Conservation (phyloP, 164 flowering plant genomes). For the Nymphaea thermarum region DNA sequence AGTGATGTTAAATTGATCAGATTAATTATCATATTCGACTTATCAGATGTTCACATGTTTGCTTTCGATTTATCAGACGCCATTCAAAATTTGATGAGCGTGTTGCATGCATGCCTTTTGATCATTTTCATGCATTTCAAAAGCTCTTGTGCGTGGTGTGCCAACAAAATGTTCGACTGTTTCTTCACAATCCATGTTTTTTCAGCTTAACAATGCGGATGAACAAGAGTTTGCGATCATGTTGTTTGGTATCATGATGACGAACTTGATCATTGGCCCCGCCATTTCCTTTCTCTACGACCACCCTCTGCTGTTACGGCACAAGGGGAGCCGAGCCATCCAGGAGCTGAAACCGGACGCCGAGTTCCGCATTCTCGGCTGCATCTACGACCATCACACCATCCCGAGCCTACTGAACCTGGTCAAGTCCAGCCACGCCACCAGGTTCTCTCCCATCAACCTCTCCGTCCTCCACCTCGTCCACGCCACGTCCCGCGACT, state of each 20-base stretch:
- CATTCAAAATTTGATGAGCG: too few species aligned
- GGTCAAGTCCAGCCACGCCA: constrained; percentile 36
- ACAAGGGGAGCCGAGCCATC: constrained; percentile 40
- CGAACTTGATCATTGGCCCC: constrained; percentile 35
- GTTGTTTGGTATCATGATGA: constrained; percentile 19
- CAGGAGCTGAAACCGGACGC: constrained; percentile 35
- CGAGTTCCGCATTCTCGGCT: constrained; percentile 28
- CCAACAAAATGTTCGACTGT: too few species aligned
- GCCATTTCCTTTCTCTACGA: constrained; percentile 39
- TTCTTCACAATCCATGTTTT: too few species aligned
- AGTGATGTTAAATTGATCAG: too few species aligned
- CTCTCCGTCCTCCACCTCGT: constrained; percentile 35
- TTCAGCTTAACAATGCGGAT: constrained; percentile 19
- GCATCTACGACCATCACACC: constrained; percentile 35
- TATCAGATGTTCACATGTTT: too few species aligned
- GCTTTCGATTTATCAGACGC: too few species aligned
- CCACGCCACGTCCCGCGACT: constrained; percentile 34
- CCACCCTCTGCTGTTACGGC: constrained; percentile 43
- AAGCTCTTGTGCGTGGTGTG: too few species aligned
- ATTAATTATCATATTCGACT: too few species aligned
- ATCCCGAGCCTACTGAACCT: constrained; percentile 32
- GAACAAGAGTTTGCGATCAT: constrained; percentile 29
- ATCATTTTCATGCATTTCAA: too few species aligned
- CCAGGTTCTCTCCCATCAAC: constrained; percentile 27
- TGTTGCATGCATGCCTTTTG: too few species aligned